These are phyloP conservation scores for Phytophthora pistaciae DNA, from an alignment of 352 stramenopile species.

Conservation along the genomic window DNA sequence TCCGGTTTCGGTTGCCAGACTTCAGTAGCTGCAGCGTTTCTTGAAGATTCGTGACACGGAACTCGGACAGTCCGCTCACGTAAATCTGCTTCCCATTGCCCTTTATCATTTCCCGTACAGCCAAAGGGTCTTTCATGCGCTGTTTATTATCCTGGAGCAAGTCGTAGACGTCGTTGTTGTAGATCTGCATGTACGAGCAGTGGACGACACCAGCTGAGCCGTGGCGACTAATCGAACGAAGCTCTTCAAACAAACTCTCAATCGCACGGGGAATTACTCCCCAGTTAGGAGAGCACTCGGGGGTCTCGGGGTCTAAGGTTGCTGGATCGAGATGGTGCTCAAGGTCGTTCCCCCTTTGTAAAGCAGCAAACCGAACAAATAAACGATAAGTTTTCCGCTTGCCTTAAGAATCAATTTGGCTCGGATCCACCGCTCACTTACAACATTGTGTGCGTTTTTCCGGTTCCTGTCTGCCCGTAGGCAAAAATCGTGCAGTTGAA, in stretches of 20 bases:
- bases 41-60: conserved; percentile 80
- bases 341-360: conserved; percentile 54
- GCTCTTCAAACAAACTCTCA: conserved; percentile 84
- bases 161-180: conserved; percentile 89
- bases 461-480: conserved; percentile 91
- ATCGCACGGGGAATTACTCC: conserved; percentile 90
- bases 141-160: conserved; percentile 71
- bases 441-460: conserved; percentile 94
- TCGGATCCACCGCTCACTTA: conserved; percentile 25
- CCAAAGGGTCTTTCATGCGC: conserved; percentile 60
- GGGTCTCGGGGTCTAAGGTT: neutral
- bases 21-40: conserved; percentile 87
- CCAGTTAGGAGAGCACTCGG: conserved; percentile 36
- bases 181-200: conserved; percentile 94
- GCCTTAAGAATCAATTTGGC: neutral
- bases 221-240: conserved; percentile 53
- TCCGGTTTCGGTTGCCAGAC: conserved; percentile 84
- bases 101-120: conserved; percentile 77
- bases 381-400: conserved; percentile 6
- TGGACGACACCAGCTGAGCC: conserved; percentile 78
- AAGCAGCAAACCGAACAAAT: neutral
- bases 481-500: conserved; percentile 94
- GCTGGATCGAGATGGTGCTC: conserved; percentile 48
- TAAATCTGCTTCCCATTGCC: conserved; percentile 89
- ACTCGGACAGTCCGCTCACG: conserved; percentile 92